Evolutionary conservation across 2,329 filamentous ascomycete species (phyloP), one percentile per base, ranked within the genome.

Genomic region (Bertia moriformis): DNA sequence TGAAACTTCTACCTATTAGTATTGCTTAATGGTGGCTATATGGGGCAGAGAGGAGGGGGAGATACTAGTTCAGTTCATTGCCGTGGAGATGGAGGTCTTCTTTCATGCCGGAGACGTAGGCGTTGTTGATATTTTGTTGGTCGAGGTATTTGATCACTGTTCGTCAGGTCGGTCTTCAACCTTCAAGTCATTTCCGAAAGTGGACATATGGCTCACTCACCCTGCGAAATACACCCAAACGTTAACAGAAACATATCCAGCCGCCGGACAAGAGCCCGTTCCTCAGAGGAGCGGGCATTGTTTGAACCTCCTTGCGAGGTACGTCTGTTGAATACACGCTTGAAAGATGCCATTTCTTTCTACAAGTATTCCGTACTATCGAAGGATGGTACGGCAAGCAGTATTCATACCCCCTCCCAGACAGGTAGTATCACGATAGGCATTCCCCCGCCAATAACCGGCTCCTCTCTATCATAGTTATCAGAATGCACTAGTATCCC

Each of bases 51-150:
- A 4, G 14, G 14, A 17, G 18, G 12, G 3, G 38, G 45, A 17
- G 44, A 20, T 44, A 24, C 44, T 45, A 15, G 2, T 41, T 45
- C 37, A 56, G 48, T 43, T 66, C 47, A 33, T 66, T 65, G 4
- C 58, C 60, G 19, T 58, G 51, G 15, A 66, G 52, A 0, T 45
- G 44, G 18, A 62, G 38, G 39, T 63, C 60, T 39, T 62, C 57
- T 36, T 64, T 57, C 63, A 67, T 65, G 1, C 63, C 65, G 0
- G 59, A 62, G 0, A 66, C 61, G 41, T 62, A 67, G 3, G 65
- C 64, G 30, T 54, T 61, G 42, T 55, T 61, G 43, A 61, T 48
- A 30, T 61, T 62, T 37, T 54, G 47, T 46, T 60, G 58, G 44
- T 62, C 57, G 2, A 62, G 53, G 19, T 56, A 57, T 48, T 66